Conservation (phyloP, 176 grass and related monocot species). For the Bonia amplexicaulis region DNA sequence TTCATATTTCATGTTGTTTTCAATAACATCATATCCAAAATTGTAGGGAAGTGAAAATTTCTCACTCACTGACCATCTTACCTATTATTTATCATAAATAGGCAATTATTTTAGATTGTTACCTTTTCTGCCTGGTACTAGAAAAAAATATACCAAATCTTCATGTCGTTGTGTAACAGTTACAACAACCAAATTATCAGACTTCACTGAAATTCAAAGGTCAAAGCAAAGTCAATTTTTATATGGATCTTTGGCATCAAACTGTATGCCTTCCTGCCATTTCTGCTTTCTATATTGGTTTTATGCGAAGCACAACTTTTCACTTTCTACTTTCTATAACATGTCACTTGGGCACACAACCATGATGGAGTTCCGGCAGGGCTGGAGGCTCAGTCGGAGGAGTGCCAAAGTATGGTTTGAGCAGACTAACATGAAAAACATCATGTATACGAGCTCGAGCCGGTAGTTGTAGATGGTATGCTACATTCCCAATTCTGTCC, state of each 20-base stretch:
- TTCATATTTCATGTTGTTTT: neutral
- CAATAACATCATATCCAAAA: neutral
- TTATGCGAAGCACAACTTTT: neutral
- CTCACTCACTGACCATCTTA: neutral
- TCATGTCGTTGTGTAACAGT: neutral
- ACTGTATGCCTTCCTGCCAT: neutral
- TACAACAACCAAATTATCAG: neutral
- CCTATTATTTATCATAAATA: neutral
- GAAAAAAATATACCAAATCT: neutral
- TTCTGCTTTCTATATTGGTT: neutral
- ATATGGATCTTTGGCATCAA: neutral
- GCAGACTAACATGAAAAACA: no score
- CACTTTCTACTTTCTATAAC: neutral
- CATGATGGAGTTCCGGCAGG: no score
- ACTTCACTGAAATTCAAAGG: neutral
- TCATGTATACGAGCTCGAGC: no score
- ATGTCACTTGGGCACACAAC: no score
- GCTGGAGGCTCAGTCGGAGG: no score
- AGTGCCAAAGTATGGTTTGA: no score
- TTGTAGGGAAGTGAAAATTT: neutral
- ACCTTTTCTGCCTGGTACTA: neutral
- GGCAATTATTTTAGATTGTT: neutral
- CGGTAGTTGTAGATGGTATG: no score
- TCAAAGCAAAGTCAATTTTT: neutral
- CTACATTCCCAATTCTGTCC: no score